Evolutionary conservation across 768 basidiomycete genomes (phyloP), one percentile per base, ranked within the genome.

Genomic region (Macrocybe gigantea): DNA sequence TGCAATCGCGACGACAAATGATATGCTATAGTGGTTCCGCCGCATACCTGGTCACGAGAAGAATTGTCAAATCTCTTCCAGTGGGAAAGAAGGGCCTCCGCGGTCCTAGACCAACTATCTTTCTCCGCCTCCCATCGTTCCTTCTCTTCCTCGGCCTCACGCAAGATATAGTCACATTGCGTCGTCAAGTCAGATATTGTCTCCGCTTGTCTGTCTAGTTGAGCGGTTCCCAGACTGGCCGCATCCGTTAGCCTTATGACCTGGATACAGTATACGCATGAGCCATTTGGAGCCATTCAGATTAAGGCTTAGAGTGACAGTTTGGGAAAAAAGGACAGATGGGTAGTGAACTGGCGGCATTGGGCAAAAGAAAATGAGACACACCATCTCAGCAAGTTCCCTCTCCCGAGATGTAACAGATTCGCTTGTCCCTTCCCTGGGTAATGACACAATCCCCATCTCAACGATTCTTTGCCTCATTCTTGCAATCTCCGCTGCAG

Each of bases 61-160:
- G 46, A 38, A 11, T 55, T 60, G 5, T 60, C 57, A n/a, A 66
- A 61, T 38, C 64, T 75, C 48, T 68, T 71, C 39, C 73, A 67
- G 39, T 76, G 77, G 2, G 69, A 59, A 47, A 85, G 68, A 33
- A 89, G 68, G 6, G 82, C 84, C 53, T 88, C 85, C 1, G 84
- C 78, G 54, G 75, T 79, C 47, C 86, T 68, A 5, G 72, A 74
- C 82, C 85, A 89, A 2, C 74, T 68, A 11, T 78, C 77, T 55
- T 74, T 73, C 60, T 88, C 85, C 1, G 77, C 72, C 32, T 77
- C 65, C 82, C 81, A 85, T 34, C 76, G 70, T 6, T 69, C 66
- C n/a, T 74, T 72, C 48, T 86, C 79, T 46, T 85, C 80, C 37
- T 79, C 72, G 6, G 71, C 65, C 36, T 78, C 74, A 14, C 61